Evolutionary conservation across 192 early-diverging fungal species (phyloP).

Genomic region (Entomortierella chlamydospora): DNA sequence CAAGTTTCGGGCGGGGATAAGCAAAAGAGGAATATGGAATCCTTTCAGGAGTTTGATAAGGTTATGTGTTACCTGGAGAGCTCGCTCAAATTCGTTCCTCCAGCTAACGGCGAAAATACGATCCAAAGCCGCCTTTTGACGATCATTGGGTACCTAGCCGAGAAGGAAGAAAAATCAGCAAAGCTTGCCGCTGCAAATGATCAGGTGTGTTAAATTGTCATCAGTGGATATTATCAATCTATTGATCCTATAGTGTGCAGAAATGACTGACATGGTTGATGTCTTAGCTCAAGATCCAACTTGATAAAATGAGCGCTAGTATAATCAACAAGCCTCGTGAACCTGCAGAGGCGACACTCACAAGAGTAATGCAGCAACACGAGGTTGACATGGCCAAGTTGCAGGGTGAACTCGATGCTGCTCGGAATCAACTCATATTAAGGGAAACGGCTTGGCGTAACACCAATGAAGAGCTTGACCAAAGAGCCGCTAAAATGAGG

Average conservation of each 20-base stretch:
- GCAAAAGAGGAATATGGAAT: background rate
- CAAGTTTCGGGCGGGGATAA: background rate
- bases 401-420: constrained; percentile 3
- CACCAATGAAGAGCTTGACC: constrained; percentile 1
- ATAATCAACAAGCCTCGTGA: background rate
- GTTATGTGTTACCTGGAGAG: constrained; percentile 6
- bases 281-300: background rate
- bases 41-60: constrained; percentile 1
- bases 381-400: constrained; percentile 1
- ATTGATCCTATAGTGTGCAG: too few species aligned
- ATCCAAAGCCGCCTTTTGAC: constrained; percentile 7
- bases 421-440: background rate
- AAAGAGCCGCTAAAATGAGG: background rate
- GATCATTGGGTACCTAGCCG: background rate
- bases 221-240: too few species aligned
- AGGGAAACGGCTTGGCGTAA: background rate
- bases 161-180: constrained; percentile 2
- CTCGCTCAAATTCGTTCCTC: constrained; percentile 9
- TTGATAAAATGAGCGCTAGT: background rate
- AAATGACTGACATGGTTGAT: background rate
- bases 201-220: background rate
- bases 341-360: background rate
- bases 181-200: background rate
- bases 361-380: constrained; percentile 11
- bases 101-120: background rate